These are phyloP conservation scores for Plasmodium gonderi DNA, from an alignment of 169 alveolate genomes.

Conservation along the genomic window DNA sequence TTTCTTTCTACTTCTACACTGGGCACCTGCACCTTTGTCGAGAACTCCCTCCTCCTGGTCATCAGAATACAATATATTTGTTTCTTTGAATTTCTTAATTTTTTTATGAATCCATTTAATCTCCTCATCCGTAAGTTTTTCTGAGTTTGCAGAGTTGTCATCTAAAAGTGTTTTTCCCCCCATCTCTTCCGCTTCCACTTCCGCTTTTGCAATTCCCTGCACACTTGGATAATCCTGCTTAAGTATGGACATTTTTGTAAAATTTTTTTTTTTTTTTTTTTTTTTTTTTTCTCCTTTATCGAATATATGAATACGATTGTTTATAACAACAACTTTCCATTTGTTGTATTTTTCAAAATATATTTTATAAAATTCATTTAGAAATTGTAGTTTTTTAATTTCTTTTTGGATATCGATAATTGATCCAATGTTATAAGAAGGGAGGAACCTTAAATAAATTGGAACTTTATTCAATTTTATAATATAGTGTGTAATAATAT, in stretches of 20 bases:
- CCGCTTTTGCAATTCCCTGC: neutral
- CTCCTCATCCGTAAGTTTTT: slow-evolving; percentile 48
- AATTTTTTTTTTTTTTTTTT: neutral
- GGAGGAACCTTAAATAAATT: slow-evolving; percentile 43
- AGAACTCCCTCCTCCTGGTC: neutral
- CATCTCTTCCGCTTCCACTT: neutral
- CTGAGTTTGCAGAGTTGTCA: neutral
- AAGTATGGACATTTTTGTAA: no score
- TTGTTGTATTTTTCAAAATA: slow-evolving; percentile 72
- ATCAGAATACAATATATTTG: slow-evolving; percentile 14
- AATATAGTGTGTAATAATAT: slow-evolving; percentile 66
- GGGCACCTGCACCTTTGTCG: neutral
- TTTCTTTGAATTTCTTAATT: slow-evolving; percentile 50
- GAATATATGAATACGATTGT: slow-evolving; percentile 65
- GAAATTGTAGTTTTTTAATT: slow-evolving; percentile 40
- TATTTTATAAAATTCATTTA: slow-evolving; percentile 69
- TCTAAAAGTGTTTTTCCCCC: neutral
- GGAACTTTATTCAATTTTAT: slow-evolving; percentile 71
- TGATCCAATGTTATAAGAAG: slow-evolving; percentile 73
- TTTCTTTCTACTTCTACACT: neutral
- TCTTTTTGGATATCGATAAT: slow-evolving; percentile 59
- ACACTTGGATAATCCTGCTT: neutral
- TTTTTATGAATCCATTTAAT: slow-evolving; percentile 37
- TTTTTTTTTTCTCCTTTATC: slow-evolving; percentile 44
- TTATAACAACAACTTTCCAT: slow-evolving; percentile 70